Conservation (phyloP, 2,329 filamentous ascomycete species). For the Aureobasidium sp. region DNA sequence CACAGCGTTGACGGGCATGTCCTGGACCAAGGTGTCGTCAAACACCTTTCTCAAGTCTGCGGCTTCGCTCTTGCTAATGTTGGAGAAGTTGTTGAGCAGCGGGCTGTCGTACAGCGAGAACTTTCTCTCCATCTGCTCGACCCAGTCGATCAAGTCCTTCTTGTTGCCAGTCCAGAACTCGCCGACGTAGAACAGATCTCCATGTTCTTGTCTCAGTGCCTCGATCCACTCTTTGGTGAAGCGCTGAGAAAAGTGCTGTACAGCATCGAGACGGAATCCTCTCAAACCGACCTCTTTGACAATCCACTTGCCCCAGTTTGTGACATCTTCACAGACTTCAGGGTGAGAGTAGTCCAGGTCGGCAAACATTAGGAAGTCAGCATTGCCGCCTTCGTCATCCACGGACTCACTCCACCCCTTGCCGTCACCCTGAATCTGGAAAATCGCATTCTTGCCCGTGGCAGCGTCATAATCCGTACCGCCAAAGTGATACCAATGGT, state of each 20-base stretch:
- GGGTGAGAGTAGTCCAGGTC: conserved; percentile 56
- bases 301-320: conserved; percentile 59
- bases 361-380: conserved; percentile 60
- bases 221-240: conserved; percentile 56
- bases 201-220: conserved; percentile 38
- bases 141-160: conserved; percentile 47
- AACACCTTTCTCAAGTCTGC: conserved; percentile 54
- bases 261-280: conserved; percentile 60
- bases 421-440: conserved; percentile 53
- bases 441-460: conserved; percentile 50
- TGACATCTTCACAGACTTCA: conserved; percentile 55
- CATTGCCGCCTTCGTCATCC: conserved; percentile 55
- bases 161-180: conserved; percentile 59
- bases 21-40: conserved; percentile 50
- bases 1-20: conserved; percentile 48
- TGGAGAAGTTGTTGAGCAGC: conserved; percentile 59
- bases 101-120: conserved; percentile 53
- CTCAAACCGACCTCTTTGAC: conserved; percentile 49
- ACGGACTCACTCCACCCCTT: conserved; percentile 55
- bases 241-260: conserved; percentile 58
- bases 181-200: conserved; percentile 54
- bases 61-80: conserved; percentile 28
- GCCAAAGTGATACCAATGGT: conserved; percentile 57
- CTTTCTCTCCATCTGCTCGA: conserved; percentile 39
- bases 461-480: conserved; percentile 55